Base-by-base conservation (phyloP, 192 early-diverging fungal species). In the Coemansia nantahalensis region DNA sequence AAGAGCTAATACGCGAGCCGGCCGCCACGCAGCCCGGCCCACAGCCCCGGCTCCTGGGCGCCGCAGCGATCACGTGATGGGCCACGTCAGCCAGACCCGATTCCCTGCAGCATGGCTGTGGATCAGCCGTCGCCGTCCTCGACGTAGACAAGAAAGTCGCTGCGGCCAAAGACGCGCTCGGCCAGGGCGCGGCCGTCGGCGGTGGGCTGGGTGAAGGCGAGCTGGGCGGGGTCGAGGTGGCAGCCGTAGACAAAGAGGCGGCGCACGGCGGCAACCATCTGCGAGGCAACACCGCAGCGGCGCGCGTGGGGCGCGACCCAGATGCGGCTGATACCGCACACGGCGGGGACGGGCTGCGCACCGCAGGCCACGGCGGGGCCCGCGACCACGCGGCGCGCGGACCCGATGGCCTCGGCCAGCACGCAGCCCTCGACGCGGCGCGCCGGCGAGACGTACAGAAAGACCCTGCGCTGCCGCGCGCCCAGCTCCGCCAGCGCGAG, bases 181-280 rank as follows among this genome's bases (percentile, higher is more conserved):
- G 79, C 81, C 16, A 83, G 62, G 8, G 50, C 53, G 17, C 57
- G 55, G 38, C 81, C 81, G 13, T 57, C 67, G 4, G 43, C 37
- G 14, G 81, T 80, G 11, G 81, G 81, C 54, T 83, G 77, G 5
- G 81, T 71, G 34, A 83, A 83, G 1, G 81, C 81, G 2, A 83
- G 36, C 30, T 47, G n/a, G 1, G 33, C 51, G 17, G 17, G 39
- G 3, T 15, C 37, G 14, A 83, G 30, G 0, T 45, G 34, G 38
- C 58, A 70, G 0, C 79, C 81, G 36, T 79, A 83, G 21, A 74
- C 28, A 51, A 83, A 80, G 26, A 32, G 49, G 37, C 12, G 31
- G 9, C 59, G 46, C 30, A 83, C 66, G 2, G 54, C 66, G 6
- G 64, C 54, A 8, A 83, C 23, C 56, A 83, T 41, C 37, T 61